Conservation (phyloP, 208 protist genomes). For the Blastocrithidia nonstop region DNA sequence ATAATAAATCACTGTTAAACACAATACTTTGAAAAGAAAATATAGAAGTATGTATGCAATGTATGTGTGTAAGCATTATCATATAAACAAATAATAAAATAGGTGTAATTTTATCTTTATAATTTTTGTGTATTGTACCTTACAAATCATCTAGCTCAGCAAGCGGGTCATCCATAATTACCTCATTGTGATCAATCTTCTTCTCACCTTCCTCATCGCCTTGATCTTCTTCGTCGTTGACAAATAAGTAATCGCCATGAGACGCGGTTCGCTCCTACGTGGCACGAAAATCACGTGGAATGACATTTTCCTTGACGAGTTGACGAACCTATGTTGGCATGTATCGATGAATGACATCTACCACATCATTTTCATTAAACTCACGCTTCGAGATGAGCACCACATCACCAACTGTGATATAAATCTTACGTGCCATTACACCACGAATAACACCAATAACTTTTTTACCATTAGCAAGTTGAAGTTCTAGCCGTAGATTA, state of each 20-base stretch:
- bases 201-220: constrained; percentile 38
- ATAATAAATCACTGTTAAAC: too few species aligned
- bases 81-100: too few species aligned
- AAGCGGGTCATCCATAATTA: constrained; percentile 58
- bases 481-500: constrained; percentile 93
- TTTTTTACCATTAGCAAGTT: constrained; percentile 49
- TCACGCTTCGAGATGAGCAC: constrained; percentile 64
- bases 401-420: constrained; percentile 62
- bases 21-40: too few species aligned
- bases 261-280: constrained; percentile 43
- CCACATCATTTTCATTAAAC: constrained; percentile 67
- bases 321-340: constrained; percentile 46
- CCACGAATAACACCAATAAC: constrained; percentile 73
- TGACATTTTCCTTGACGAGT: constrained; percentile 62
- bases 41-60: too few species aligned
- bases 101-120: neutral
- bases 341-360: constrained; percentile 77
- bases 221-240: constrained; percentile 49
- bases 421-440: constrained; percentile 77
- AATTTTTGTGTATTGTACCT: neutral
- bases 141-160: constrained; percentile 50
- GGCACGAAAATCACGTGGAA: constrained; percentile 72
- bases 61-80: too few species aligned
- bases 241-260: constrained; percentile 57
- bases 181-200: constrained; percentile 44